These are phyloP conservation scores for Lentinula boryana DNA, from an alignment of 768 basidiomycete species.

Conservation along the genomic window DNA sequence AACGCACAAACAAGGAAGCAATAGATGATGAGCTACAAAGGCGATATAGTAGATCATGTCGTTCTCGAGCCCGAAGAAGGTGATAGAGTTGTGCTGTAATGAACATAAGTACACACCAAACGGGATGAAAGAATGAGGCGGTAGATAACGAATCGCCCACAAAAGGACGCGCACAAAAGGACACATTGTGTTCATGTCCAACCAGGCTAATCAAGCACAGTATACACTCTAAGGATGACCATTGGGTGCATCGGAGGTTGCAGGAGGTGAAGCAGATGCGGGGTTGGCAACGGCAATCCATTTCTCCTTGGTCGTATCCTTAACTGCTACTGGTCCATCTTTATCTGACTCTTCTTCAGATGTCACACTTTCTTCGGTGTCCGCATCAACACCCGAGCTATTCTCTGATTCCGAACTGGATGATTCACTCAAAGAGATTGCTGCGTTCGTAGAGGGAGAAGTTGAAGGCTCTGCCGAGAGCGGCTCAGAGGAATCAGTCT, in stretches of 20 bases:
- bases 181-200: not conserved
- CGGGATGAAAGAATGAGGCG: not conserved
- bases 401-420: slow-evolving; percentile 55
- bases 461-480: slow-evolving; percentile 12
- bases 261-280: slow-evolving; percentile 8
- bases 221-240: too few species aligned
- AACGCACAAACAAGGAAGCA: slow-evolving; percentile 13
- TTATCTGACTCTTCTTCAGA: slow-evolving; percentile 63
- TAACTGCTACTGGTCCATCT: slow-evolving; percentile 19
- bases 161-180: not conserved
- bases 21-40: slow-evolving; percentile 7
- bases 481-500: slow-evolving; percentile 25
- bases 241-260: not conserved
- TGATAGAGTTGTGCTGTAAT: not conserved
- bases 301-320: slow-evolving; percentile 46
- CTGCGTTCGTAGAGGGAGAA: slow-evolving; percentile 8
- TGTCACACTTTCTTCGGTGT: slow-evolving; percentile 70
- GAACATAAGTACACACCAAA: not conserved
- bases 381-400: slow-evolving; percentile 61
- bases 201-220: too few species aligned
- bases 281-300: slow-evolving; percentile 68
- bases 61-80: not conserved
- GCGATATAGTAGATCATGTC: not conserved
- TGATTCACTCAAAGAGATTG: slow-evolving; percentile 20
- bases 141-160: not conserved